phyloP scores from a whole-genome alignment of 2,329 filamentous ascomycete genomes.

The Colletotrichum sp. region DNA sequence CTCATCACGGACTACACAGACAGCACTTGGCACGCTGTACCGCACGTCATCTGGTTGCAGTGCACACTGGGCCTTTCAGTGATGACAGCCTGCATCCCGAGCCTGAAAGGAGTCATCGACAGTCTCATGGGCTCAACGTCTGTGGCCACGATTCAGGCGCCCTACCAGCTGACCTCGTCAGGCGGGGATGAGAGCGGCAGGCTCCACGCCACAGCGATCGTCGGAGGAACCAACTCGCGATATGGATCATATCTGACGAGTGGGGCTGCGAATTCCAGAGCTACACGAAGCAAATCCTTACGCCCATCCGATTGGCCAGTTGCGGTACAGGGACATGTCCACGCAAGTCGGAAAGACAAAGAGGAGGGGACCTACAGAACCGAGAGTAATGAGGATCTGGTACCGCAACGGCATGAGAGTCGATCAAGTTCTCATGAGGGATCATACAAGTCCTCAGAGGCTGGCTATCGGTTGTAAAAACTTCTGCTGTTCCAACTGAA shows the following conservation, averaged over 20 bases:
- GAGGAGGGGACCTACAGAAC: neutral
- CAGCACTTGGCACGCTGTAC: neutral
- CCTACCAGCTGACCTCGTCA: neutral
- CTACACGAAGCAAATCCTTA: neutral
- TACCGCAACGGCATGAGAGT: neutral
- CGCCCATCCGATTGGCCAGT: neutral
- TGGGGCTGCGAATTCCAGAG: neutral
- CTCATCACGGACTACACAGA: neutral
- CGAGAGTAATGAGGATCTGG: neutral
- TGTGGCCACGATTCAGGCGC: neutral
- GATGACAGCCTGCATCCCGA: neutral
- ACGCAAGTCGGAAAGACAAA: neutral
- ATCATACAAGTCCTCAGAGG: neutral
- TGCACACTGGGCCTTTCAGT: neutral
- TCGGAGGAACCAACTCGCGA: neutral
- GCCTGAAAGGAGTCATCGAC: neutral
- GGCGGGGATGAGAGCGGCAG: neutral
- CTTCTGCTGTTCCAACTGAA: neutral
- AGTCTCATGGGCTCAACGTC: neutral
- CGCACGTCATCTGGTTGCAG: neutral
- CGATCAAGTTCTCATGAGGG: neutral
- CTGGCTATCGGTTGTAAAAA: neutral
- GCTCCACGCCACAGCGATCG: neutral
- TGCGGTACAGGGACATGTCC: neutral
- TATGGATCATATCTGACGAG: neutral